Evolutionary conservation across 176 grass and related monocot genomes (phyloP), one percentile per base, ranked within the genome.

Genomic region (Olyra latifolia): DNA sequence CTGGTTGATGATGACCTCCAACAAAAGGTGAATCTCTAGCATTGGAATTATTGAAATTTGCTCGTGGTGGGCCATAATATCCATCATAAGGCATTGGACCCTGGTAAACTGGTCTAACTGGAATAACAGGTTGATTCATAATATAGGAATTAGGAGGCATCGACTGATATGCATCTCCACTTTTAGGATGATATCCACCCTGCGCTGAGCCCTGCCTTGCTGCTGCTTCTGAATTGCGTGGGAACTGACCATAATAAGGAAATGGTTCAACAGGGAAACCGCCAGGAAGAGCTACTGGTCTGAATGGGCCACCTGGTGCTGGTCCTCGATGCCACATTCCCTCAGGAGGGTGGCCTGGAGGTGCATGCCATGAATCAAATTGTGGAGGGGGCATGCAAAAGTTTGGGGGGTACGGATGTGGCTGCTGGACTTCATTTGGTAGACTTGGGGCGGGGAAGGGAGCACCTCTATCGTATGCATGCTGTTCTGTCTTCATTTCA

Each of bases 281-380:
- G 56, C 87, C 88, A 78, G 82, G 85, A 7, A 79, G 83, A 3
- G 62, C 89, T 48, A 78, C 59, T 55, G 87, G 83, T 80, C 88
- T 89, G 72, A 81, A 93, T 66, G 90, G 82, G 38, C 88, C 84
- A 66, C 90, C 83, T 83, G 83, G 56, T 69, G 77, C 69, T 39
- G 80, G 68, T 78, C 83, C 85, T 93, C 92, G 81, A 64, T 88
- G 89, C 91, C 90, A 95, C 86, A 93, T 83, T 66, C 86, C 88
- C 64, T 98, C 95, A 58, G 85, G 90, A 15, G 86, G 53, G 32
- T 91, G 90, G 50, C 88, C 74, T 65, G 91, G 75, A 84, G 90
- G 82, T 24, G 77, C 44, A 77, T 19, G 84, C 93, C 90, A 95
- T 77, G 96, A 87, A 81, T 99, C 93, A 76, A 86, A 95, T 47